Evolutionary conservation across 1,139 yeast genomes (phyloP).

Genomic region (Yamadazyma sp.): DNA sequence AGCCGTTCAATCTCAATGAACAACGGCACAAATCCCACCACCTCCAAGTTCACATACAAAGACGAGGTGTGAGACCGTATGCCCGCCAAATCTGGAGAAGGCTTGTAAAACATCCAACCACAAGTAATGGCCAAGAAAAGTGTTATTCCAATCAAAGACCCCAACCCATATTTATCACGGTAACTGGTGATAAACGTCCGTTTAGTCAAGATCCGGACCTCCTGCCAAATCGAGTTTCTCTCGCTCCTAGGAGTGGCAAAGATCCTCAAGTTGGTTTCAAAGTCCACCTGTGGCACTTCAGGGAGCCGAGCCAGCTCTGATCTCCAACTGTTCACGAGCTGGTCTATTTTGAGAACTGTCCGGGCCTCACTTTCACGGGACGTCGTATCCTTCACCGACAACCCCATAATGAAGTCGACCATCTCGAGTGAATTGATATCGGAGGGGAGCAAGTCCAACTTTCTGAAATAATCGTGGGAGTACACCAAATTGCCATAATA

Average conservation of each 20-base stretch:
- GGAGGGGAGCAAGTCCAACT: constrained; percentile 20
- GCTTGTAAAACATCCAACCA: constrained; percentile 79
- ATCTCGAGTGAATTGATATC: constrained; percentile 21
- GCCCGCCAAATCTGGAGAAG: constrained; percentile 63
- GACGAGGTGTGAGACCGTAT: constrained; percentile 64
- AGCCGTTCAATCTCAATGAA: constrained; percentile 74
- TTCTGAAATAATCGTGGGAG: constrained; percentile 52
- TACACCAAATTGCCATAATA: constrained; percentile 54
- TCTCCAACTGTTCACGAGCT: constrained; percentile 54
- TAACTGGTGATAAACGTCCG: constrained; percentile 55
- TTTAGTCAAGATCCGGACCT: constrained; percentile 53
- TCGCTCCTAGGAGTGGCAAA: constrained; percentile 29
- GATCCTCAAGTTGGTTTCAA: constrained; percentile 23
- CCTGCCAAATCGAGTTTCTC: constrained; percentile 35
- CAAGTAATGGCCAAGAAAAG: constrained; percentile 55
- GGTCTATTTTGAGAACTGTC: constrained; percentile 45
- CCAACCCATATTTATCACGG: constrained; percentile 59
- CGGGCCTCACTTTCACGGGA: constrained; percentile 41
- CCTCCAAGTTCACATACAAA: constrained; percentile 62
- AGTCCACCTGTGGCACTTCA: constrained; percentile 17
- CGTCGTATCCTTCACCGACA: constrained; percentile 66
- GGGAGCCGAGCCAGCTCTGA: constrained; percentile 4
- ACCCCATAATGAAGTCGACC: constrained; percentile 66
- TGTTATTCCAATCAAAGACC: constrained; percentile 57
- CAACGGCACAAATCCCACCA: constrained; percentile 68